Evolutionary conservation across 2,329 filamentous ascomycete species (phyloP).

Genomic region (Beauveria rudraprayagi): DNA sequence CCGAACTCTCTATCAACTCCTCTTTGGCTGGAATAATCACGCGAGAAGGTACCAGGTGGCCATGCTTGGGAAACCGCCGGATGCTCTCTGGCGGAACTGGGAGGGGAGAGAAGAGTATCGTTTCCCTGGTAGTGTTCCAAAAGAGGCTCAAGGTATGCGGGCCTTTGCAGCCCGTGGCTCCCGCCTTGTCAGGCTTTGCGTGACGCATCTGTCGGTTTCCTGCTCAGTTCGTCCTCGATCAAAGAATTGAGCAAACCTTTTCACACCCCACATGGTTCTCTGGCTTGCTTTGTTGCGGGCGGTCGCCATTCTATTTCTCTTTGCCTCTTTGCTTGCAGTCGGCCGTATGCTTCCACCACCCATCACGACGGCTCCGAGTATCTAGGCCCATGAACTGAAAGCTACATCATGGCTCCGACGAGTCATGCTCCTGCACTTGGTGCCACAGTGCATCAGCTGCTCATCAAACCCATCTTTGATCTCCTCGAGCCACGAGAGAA

Average conservation of each 20-base stretch:
- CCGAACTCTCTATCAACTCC: background rate
- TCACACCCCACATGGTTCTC: too few relatives aligned
- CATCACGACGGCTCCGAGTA: too few relatives aligned
- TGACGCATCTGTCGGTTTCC: too few relatives aligned
- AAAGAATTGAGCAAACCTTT: too few relatives aligned
- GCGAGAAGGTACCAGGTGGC: background rate
- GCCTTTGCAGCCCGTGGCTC: too few relatives aligned
- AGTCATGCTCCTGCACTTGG: background rate
- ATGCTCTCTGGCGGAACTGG: background rate
- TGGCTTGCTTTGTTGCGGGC: too few relatives aligned
- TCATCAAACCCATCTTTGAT: background rate
- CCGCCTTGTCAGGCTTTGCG: too few relatives aligned
- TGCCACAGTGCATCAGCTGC: background rate
- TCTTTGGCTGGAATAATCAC: background rate
- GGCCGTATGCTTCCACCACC: too few relatives aligned
- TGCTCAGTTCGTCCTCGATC: too few relatives aligned
- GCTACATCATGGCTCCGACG: background rate
- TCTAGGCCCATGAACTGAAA: background rate
- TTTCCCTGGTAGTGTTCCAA: background rate
- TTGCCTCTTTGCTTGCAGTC: too few relatives aligned
- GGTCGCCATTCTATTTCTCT: too few relatives aligned
- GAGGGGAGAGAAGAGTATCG: background rate
- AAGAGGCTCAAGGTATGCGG: background rate
- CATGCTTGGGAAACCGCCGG: background rate
- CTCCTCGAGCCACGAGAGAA: slow-evolving; percentile 25